These are phyloP conservation scores for Elsinoe batatas DNA, from an alignment of 2,329 filamentous ascomycete species.

Conservation along the genomic window DNA sequence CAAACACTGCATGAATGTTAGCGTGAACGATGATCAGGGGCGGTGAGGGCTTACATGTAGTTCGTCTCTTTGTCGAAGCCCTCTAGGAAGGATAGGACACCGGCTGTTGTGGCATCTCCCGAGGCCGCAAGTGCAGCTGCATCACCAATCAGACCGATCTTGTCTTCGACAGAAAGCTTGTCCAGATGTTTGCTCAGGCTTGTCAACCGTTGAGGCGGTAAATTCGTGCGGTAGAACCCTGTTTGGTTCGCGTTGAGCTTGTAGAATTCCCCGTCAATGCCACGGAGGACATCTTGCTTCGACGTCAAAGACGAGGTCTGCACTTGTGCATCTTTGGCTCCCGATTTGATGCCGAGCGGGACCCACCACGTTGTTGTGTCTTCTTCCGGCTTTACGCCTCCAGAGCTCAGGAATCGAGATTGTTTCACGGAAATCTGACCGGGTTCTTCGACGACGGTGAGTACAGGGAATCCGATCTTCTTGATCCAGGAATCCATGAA, in stretches of 20 bases:
- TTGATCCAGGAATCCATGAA: constrained; percentile 95
- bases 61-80: constrained; percentile 74
- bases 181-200: constrained; percentile 71
- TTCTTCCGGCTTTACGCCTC: constrained; percentile 83
- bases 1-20: constrained; percentile 50
- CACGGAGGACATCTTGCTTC: constrained; percentile 67
- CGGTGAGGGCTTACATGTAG: constrained; percentile 48
- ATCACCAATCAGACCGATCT: constrained; percentile 85
- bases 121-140: constrained; percentile 81
- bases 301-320: constrained; percentile 59
- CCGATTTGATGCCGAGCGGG: constrained; percentile 74
- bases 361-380: constrained; percentile 95
- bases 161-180: constrained; percentile 72
- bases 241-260: constrained; percentile 85
- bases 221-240: constrained; percentile 88
- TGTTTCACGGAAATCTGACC: constrained; percentile 76
- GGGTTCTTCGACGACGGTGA: constrained; percentile 75
- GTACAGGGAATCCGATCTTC: constrained; percentile 86
- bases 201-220: constrained; percentile 70
- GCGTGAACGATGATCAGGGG: constrained; percentile 16
- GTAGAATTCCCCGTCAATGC: constrained; percentile 73
- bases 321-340: constrained; percentile 52
- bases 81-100: constrained; percentile 72
- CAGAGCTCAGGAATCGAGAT: constrained; percentile 80
- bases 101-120: constrained; percentile 71